Conservation (phyloP, 768 basidiomycete species). For the Mycena epipterygia region DNA sequence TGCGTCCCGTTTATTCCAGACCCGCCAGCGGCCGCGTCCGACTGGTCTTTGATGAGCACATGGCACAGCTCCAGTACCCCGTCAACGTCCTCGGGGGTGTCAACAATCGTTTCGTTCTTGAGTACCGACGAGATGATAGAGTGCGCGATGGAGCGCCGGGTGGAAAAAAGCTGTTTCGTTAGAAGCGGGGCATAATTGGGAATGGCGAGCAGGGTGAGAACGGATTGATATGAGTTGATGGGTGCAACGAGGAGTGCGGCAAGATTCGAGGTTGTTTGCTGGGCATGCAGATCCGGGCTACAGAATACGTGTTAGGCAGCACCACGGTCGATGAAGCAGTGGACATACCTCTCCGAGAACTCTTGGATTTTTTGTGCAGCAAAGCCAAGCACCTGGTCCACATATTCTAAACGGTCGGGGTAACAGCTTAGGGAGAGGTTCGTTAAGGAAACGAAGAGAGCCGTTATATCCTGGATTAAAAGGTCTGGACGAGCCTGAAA, state of each 20-base stretch:
- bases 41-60: slow-evolving; percentile 90
- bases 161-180: slow-evolving; percentile 88
- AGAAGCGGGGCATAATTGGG: slow-evolving; percentile 91
- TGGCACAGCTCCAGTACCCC: slow-evolving; percentile 94
- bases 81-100: slow-evolving; percentile 93
- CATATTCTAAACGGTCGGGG: slow-evolving; percentile 96
- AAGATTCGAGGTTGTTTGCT: slow-evolving; percentile 91
- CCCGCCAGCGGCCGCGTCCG: slow-evolving; percentile 59
- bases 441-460: slow-evolving; percentile 93
- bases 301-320: slow-evolving; percentile 20
- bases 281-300: slow-evolving; percentile 90
- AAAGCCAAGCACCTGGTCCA: slow-evolving; percentile 94
- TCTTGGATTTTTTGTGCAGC: slow-evolving; percentile 90
- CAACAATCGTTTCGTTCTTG: slow-evolving; percentile 97
- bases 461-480: slow-evolving; percentile 97
- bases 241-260: slow-evolving; percentile 92
- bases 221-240: slow-evolving; percentile 96
- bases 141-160: slow-evolving; percentile 93
- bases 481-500: slow-evolving; percentile 93
- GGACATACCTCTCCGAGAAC: slow-evolving; percentile 78
- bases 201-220: slow-evolving; percentile 96
- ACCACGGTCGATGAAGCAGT: neutral
- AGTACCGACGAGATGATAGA: slow-evolving; percentile 94
- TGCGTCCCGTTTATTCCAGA: slow-evolving; percentile 49
- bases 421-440: slow-evolving; percentile 98